Base-by-base conservation (phyloP, 805 yeast genomes). In the Teunomyces panamensis region DNA sequence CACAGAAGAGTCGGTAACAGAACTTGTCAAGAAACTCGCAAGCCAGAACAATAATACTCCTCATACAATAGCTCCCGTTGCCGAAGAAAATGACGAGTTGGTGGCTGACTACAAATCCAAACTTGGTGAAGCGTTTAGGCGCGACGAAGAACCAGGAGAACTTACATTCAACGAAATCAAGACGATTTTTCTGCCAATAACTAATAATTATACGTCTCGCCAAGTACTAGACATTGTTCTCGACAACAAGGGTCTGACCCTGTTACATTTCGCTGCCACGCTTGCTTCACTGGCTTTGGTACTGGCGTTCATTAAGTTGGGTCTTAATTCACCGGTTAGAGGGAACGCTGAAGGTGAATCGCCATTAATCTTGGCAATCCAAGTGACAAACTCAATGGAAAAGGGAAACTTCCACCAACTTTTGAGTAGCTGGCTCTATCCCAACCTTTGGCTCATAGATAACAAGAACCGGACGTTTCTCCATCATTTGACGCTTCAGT, bases 341-440 rank as follows among this genome's bases (percentile, higher is more conserved):
- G 78, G 78, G 0, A 66, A 67, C 41, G 51, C 54, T 30, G 54
- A 54, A 26, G 78, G 78, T 1, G 75, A 71, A 50, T 62, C 73
- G 4, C 68, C 73, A 1, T 59, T 69, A 32, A 81, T 90, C 9
- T 79, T 95, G 30, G 88, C 96, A 0, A 88, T 91, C 28, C 81
- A 79, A 65, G 97, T 83, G 45, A 90, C 90, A 45, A 89, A 88
- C 60, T 79, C 90, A 51, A 84, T 85, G 68, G 96, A 89, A 55
- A 79, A 81, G 51, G 83, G 86, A 0, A 80, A 88, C 13, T 94
- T 94, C 67, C 78, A 78, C 44, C 79, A 80, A 45, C 66, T 94
- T 44, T 71, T 94, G 45, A 85, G 83, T 55, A 53, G 63, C 30
- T 73, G 83, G 58, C 67, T 92, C 26, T 87, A 87, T 62, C 96